Base-by-base conservation (phyloP, 2,329 filamentous ascomycete species). In the Sporothrix variecibatus region DNA sequence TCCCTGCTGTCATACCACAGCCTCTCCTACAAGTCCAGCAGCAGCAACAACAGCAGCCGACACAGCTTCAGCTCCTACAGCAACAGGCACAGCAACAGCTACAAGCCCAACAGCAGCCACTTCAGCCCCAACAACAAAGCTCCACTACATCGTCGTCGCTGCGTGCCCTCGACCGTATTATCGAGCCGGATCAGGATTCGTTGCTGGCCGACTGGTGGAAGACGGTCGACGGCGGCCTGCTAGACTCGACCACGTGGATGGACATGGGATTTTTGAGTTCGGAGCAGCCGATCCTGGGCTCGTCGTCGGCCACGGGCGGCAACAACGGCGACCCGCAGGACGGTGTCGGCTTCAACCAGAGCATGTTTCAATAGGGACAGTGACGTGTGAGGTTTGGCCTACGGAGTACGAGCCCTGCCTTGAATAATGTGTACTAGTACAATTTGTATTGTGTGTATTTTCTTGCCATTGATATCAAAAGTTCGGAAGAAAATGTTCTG, bases 161-260 rank as follows among this genome's bases (percentile, higher is more conserved):
- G n/a, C 58, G 60, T 15, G 58, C 70, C 26, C 17, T 51, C 26
- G 70, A 64, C 70, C 70, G 56, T 3, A 46, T 68, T 56, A 58
- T 65, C 46, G 74, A 76, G 9, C 62, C 69, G 17, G 75, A 77
- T 49, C 75, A 76, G 64, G 75, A 76, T 68, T 70, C 72, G 11
- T 58, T 76, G 40, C 73, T 77, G 40, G 73, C 72, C 40, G 76
- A 77, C 69, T 77, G 76, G 76, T 77, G 76, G 76, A 73, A 71
- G 46, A 75, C 73, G 6, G 75, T 77, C 31, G 76, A 77, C 68
- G 72, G 72, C 53, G 72, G 73, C 3, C 68, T 75, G 64, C 72
- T 77, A 11, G 76, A 77, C 62, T 75, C 76, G 51, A 74, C 75
- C 4, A 76, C 76, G 3, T 77, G 76, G 76, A 76, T 77, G 72